Conservation (phyloP, 2,329 filamentous ascomycete species). For the Falciphora oryzae region DNA sequence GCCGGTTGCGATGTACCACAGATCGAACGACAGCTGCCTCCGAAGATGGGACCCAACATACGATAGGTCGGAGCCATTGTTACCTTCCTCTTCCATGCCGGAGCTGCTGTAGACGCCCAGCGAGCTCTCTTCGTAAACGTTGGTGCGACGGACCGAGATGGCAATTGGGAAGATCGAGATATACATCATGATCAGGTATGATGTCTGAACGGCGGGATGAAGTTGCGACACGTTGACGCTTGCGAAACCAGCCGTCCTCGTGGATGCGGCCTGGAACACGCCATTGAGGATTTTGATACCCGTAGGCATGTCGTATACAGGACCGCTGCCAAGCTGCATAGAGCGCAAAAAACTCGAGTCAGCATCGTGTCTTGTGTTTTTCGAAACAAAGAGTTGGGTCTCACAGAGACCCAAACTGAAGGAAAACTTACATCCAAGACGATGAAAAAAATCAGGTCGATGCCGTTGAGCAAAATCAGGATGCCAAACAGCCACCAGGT, state of each 20-base stretch:
- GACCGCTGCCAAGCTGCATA: slow-evolving; percentile 60
- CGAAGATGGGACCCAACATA: slow-evolving; percentile 91
- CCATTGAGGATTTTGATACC: slow-evolving; percentile 78
- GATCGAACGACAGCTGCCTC: slow-evolving; percentile 88
- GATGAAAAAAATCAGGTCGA: slow-evolving; percentile 88
- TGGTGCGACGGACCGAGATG: slow-evolving; percentile 88
- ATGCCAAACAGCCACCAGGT: slow-evolving; percentile 97
- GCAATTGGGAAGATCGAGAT: slow-evolving; percentile 96
- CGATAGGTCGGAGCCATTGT: slow-evolving; percentile 58
- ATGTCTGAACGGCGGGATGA: slow-evolving; percentile 87
- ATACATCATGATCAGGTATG: slow-evolving; percentile 99
- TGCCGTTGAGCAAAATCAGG: slow-evolving; percentile 70
- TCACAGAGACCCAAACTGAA: not conserved
- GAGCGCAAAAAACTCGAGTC: slow-evolving; percentile 19
- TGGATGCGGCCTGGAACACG: slow-evolving; percentile 84
- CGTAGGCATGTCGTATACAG: slow-evolving; percentile 61
- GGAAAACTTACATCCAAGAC: slow-evolving; percentile 69
- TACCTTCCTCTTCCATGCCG: slow-evolving; percentile 37
- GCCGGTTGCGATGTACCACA: slow-evolving; percentile 95
- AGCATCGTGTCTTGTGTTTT: slow-evolving; percentile 12
- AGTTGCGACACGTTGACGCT: slow-evolving; percentile 71
- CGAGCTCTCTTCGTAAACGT: slow-evolving; percentile 91
- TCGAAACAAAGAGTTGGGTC: not conserved
- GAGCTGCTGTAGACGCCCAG: slow-evolving; percentile 64
- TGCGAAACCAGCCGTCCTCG: slow-evolving; percentile 84